A percentile compares a stretch with the other conserved stretches of the same genome.
These are phyloP conservation scores for Cornus controversa DNA, from an alignment of 148 eudicot genomes.

Conservation along the genomic window DNA sequence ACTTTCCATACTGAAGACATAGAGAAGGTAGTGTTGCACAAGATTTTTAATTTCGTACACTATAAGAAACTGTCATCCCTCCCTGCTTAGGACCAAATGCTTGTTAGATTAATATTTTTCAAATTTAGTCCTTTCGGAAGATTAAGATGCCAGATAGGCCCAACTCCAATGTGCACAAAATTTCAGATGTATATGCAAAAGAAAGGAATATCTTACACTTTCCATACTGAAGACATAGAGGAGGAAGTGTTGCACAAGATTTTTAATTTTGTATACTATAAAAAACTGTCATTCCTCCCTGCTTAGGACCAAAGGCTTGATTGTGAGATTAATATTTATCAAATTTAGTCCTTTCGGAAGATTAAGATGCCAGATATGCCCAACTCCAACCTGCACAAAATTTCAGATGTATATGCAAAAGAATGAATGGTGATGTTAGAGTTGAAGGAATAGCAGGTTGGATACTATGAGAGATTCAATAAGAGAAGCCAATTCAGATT, in stretches of 20 bases:
- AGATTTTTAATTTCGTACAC: neutral
- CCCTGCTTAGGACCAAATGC: neutral
- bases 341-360: neutral
- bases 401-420: neutral
- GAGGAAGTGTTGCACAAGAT: neutral
- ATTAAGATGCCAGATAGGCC: neutral
- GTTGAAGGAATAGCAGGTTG: slow-evolving; percentile 12
- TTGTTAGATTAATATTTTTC: neutral
- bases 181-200: neutral
- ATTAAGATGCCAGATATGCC: neutral
- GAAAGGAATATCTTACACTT: neutral
- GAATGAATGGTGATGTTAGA: neutral
- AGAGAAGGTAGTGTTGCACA: neutral
- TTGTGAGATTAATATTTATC: neutral
- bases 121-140: neutral
- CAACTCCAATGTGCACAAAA: neutral
- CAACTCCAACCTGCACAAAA: neutral
- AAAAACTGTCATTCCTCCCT: neutral
- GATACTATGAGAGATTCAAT: slow-evolving; percentile 74
- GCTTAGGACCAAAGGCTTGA: neutral
- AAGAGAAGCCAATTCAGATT: slow-evolving; percentile 49
- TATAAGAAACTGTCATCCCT: neutral
- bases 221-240: too few species aligned
- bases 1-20: too few species aligned
- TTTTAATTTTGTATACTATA: neutral